Conservation (phyloP, 768 basidiomycete species). For the Infundibulicybe gibba region DNA sequence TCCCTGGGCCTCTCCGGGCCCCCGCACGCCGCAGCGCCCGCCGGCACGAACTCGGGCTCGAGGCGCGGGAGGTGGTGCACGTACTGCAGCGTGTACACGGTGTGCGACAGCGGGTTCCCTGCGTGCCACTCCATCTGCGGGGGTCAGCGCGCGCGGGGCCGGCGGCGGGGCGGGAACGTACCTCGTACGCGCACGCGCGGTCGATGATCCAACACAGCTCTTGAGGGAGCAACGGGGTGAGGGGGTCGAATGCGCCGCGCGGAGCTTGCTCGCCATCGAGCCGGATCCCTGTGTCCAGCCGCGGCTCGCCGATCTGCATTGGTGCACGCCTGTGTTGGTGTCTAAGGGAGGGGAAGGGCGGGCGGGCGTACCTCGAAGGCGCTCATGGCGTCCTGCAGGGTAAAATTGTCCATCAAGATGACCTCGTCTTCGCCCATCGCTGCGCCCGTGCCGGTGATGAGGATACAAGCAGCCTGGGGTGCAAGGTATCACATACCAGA, state of each 20-base stretch:
- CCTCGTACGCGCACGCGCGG: conserved; percentile 74
- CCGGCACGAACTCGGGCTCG: conserved; percentile 47
- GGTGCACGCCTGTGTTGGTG: conserved; percentile 15
- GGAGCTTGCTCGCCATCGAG: conserved; percentile 28
- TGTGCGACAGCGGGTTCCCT: conserved; percentile 83
- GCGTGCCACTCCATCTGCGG: conserved; percentile 83
- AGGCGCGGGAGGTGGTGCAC: conserved; percentile 62
- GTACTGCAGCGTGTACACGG: conserved; percentile 76
- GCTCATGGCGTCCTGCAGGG: conserved; percentile 89
- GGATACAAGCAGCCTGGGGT: conserved; percentile 29
- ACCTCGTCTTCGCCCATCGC: conserved; percentile 65
- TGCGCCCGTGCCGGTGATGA: conserved; percentile 19
- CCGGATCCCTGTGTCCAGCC: conserved; percentile 80
- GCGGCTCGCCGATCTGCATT: conserved; percentile 81
- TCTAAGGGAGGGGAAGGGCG: not conserved
- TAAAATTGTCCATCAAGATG: conserved; percentile 65
- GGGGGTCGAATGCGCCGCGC: conserved; percentile 57
- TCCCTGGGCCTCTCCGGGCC: conserved; percentile 53
- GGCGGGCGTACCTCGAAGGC: conserved; percentile 68
- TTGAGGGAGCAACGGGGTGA: conserved; percentile 60
- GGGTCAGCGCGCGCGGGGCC: conserved; percentile 5
- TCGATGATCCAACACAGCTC: conserved; percentile 92
- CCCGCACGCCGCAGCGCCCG: conserved; percentile 11
- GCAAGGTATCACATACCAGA: conserved; percentile 41
- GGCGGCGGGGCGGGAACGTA: conserved; percentile 27